Evolutionary conservation across 768 basidiomycete species (phyloP), one percentile per base, ranked within the genome.

Genomic region (Trametes cubensis): DNA sequence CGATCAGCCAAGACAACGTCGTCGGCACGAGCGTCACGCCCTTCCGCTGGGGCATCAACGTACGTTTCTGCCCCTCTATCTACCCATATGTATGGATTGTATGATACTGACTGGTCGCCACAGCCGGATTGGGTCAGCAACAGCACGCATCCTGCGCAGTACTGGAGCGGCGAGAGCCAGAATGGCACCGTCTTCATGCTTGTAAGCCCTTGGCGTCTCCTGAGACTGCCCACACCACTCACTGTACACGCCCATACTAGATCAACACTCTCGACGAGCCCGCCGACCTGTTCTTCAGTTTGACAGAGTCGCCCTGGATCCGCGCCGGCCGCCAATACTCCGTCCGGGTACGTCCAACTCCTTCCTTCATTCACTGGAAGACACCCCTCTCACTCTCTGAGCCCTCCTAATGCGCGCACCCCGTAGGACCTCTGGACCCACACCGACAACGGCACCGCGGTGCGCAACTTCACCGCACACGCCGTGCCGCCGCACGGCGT

Each of bases 281-380:
- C 4, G 78, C 83, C 4, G 78, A 79, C 61, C 77, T 88, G 82
- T 80, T 75, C 70, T 88, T 88, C 74, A 85, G 78, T 61, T 72
- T 89, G 55, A 85, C 85, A 4, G 86, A 89, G 67, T 88, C 87
- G 2, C 86, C 87, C 1, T 89, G 86, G 86, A 83, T 87, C 63
- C 80, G 85, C 53, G 86, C 86, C 4, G 87, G 87, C 46, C 76
- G 84, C 48, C 82, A 85, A 67, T 88, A 89, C 68, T 69, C 79
- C n/a, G 83, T 89, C 59, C 78, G 86, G 61, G 87, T 88, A 66
- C 55, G 85, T 70, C 38, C 65, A 47, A 63, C 23, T 6, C 45
- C 46, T 18, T 68, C 8, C 8, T 13, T n/a, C 42, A 42, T n/a
- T n/a, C n/a, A n/a, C n/a, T n/a, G n/a, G n/a, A n/a, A n/a, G n/a